Base-by-base conservation (phyloP, 331 rosid species). In the Cydonia oblonga region DNA sequence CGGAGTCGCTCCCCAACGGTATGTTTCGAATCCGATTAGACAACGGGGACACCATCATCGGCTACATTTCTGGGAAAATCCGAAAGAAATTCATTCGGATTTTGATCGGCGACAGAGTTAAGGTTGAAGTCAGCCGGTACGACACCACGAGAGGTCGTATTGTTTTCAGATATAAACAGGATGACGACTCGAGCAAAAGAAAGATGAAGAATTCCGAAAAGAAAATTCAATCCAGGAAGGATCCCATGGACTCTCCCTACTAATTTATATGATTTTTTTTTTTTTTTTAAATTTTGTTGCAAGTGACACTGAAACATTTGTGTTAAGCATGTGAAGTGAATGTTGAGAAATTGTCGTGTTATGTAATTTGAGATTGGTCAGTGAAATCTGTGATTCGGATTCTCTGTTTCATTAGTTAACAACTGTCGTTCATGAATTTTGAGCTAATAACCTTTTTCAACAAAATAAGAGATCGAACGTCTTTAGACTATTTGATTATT, bases 1-100 rank as follows among this genome's bases (percentile, higher is more conserved):
- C 84, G 0, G 98, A 93, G 83, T 91, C 97, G n/a, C 98, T 93
- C 18, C 88, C 96, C 33, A 91, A 91, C 68, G 98, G 98, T 51
- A 91, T 93, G 96, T 93, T 93, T 75, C 87, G 96, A 9, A 90
- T 93, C 29, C 84, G 82, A 58, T 84, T 93, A 69, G 98, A 93
- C 68, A 93, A 91, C 76, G 79, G 86, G 23, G 98, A 91, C 78
- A 74, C 81, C 44, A 86, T 93, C 76, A 79, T 93, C 26, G 98
- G 98, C 60, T 93, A 93, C 72, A 85, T 93, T 62, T 93, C 89
- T 53, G 96, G 97, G 25, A 91, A 81, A 62, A 93, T 93, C 78
- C 83, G 98, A 15, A 91, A 93, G 91, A 93, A 87, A 75, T 88
- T 71, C 33, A 90, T 93, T n/a, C 82, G 97, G 9, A 85, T 93